A percentile compares a stretch with the other conserved stretches of the same genome.
These are phyloP conservation scores for Malbranchea zuffiana DNA, from an alignment of 2,329 filamentous ascomycete species.

Conservation along the genomic window DNA sequence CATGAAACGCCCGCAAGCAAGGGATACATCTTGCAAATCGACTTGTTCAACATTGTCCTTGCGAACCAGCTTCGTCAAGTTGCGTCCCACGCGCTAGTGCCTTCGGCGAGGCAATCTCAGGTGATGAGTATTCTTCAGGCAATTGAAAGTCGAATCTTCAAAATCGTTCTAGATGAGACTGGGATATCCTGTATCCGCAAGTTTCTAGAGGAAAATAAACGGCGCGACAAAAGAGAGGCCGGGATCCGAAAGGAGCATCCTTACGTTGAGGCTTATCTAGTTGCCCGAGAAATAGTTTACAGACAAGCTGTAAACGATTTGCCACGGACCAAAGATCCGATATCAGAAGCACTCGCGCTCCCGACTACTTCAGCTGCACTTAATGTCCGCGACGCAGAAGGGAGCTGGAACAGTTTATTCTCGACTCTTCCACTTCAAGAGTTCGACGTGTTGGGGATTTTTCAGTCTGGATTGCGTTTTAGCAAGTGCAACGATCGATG, in stretches of 20 bases:
- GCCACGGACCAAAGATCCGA: constrained; percentile 27
- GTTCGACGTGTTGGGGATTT: constrained; percentile 41
- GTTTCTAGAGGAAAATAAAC: constrained; percentile 38
- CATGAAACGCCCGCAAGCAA: not conserved
- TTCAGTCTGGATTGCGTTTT: constrained; percentile 33
- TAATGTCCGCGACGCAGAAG: constrained; percentile 25
- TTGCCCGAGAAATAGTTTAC: constrained; percentile 35
- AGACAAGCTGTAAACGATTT: constrained; percentile 24
- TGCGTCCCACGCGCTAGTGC: constrained; percentile 25
- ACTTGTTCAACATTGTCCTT: constrained; percentile 26
- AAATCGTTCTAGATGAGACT: constrained; percentile 22
- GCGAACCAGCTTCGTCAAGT: constrained; percentile 31
- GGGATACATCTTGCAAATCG: constrained; percentile 12
- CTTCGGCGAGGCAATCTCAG: constrained; percentile 16
- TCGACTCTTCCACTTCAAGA: constrained; percentile 44
- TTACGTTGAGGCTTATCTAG: constrained; percentile 38
- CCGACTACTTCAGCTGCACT: constrained; percentile 24
- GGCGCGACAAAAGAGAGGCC: constrained; percentile 32
- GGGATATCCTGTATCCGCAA: constrained; percentile 29
- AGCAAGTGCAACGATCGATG: constrained; percentile 39
- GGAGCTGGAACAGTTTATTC: constrained; percentile 38
- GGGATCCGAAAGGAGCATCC: constrained; percentile 39
- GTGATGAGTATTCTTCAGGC: constrained; percentile 24
- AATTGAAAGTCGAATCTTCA: constrained; percentile 29
- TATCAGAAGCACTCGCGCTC: constrained; percentile 27